Percentiles rank a stretch among this genome's conserved stretches.
Conservation (phyloP, 169 alveolate species). For the Plasmodium fragile region DNA sequence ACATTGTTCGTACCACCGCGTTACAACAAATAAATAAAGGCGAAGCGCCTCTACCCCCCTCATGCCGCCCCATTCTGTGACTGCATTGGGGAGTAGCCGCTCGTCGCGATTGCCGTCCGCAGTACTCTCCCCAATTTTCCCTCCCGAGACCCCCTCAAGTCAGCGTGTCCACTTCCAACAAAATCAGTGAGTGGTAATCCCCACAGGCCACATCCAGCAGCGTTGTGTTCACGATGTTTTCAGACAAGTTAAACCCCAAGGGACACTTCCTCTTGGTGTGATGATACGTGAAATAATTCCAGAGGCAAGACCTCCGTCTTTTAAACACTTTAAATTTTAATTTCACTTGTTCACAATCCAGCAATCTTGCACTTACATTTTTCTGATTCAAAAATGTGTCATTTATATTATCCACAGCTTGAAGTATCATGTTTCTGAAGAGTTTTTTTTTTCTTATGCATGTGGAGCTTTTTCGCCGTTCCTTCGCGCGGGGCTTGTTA, state of each 20-base stretch:
- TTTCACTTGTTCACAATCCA: constrained; percentile 14
- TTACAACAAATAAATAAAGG: too few species aligned
- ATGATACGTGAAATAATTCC: constrained; percentile 74
- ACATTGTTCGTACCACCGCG: not conserved
- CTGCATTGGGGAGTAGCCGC: not conserved
- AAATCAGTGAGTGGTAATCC: constrained; percentile 54
- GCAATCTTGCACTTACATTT: not conserved
- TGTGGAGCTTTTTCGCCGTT: constrained; percentile 9
- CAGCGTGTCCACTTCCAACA: constrained; percentile 38
- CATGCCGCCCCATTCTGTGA: not conserved
- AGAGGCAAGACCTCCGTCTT: constrained; percentile 64
- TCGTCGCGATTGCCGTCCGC: not conserved
- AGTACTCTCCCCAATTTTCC: not conserved
- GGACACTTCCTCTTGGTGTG: constrained; percentile 6
- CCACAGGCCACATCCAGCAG: constrained; percentile 71
- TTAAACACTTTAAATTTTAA: constrained; percentile 58
- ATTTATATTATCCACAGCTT: constrained; percentile 51
- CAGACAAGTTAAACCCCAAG: constrained; percentile 7
- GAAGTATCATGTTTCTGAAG: constrained; percentile 21
- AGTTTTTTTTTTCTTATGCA: constrained; percentile 37
- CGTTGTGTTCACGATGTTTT: constrained; percentile 48
- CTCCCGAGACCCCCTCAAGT: not conserved
- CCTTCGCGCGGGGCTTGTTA: not conserved
- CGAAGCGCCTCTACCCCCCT: not conserved
- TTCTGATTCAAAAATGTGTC: constrained; percentile 8